Percentiles rank a stretch among this genome's conserved stretches.
Evolutionary conservation across 2,329 filamentous ascomycete species (phyloP).

Genomic region (Dactylellina cionopaga): DNA sequence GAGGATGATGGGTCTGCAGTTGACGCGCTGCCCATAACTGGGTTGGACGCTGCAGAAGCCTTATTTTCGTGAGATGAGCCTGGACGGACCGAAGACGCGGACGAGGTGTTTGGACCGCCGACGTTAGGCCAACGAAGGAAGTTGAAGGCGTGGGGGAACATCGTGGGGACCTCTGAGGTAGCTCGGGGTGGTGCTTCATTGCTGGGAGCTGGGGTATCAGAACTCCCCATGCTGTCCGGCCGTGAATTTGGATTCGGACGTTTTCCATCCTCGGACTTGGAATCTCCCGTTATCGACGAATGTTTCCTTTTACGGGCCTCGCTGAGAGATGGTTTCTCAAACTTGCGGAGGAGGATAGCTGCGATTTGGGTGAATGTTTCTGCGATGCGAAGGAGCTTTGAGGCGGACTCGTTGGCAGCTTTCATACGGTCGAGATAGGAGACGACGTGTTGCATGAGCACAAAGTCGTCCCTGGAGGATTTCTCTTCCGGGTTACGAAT

Average conservation of each 20-base stretch:
- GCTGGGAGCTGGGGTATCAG: constrained; percentile 7
- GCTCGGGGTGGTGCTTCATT: constrained; percentile 3
- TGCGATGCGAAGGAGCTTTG: constrained; percentile 56
- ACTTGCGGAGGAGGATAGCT: constrained; percentile 44
- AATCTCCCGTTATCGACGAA: constrained; percentile 29
- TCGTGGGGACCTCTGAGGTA: constrained; percentile 29
- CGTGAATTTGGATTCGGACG: constrained; percentile 39
- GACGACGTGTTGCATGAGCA: constrained; percentile 56
- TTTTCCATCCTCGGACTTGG: constrained; percentile 45
- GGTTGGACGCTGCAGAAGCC: not conserved
- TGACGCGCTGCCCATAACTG: constrained; percentile 5
- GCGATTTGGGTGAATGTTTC: constrained; percentile 57
- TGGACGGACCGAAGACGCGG: constrained; percentile 17
- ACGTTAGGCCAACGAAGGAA: constrained; percentile 49
- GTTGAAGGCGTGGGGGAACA: constrained; percentile 49
- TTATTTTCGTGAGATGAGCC: constrained; percentile 43
- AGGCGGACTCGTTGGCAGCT: constrained; percentile 54
- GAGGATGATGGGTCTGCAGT: constrained; percentile 22
- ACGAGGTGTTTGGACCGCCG: constrained; percentile 17
- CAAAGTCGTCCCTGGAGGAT: constrained; percentile 52
- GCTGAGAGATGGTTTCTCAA: constrained; percentile 44
- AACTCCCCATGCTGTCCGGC: constrained; percentile 20
- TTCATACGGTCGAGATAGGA: constrained; percentile 55
- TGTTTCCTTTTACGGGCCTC: constrained; percentile 52
- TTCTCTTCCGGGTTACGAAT: constrained; percentile 59